Conservation (phyloP, 2,329 filamentous ascomycete genomes). For the Penicillium sp. region DNA sequence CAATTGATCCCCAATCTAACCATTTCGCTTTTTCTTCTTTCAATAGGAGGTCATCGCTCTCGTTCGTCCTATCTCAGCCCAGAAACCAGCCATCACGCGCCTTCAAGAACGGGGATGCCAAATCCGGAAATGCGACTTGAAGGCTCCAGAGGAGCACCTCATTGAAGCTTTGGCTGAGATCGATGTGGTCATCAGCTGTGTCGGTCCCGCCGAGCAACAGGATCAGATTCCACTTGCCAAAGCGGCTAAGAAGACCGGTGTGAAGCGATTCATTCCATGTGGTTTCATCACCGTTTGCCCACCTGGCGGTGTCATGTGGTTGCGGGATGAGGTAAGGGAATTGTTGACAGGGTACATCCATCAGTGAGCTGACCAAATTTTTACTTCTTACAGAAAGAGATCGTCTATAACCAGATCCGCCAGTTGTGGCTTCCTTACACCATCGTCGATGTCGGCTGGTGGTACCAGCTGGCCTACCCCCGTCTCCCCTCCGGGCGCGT, state of each 20-base stretch:
- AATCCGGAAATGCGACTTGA: conserved; percentile 45
- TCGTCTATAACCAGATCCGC: conserved; percentile 50
- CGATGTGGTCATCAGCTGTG: conserved; percentile 47
- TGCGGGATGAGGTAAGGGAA: conserved; percentile 39
- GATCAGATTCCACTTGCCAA: conserved; percentile 48
- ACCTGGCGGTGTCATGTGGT: conserved; percentile 44
- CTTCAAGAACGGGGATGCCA: conserved; percentile 45
- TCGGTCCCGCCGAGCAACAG: conserved; percentile 35
- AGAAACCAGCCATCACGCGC: conserved; percentile 44
- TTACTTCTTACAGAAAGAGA: conserved; percentile 46
- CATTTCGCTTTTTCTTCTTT: neutral
- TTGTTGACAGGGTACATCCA: conserved; percentile 1
- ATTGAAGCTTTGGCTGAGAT: conserved; percentile 42
- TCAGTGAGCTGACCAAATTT: conserved; percentile 7
- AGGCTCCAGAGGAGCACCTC: conserved; percentile 42
- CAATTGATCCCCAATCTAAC: conserved; percentile 2
- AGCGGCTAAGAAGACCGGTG: conserved; percentile 49
- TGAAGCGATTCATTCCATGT: conserved; percentile 53
- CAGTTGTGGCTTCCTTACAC: conserved; percentile 52
- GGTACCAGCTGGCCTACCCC: conserved; percentile 52
- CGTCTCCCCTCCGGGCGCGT: conserved; percentile 45
- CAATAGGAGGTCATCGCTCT: conserved; percentile 49
- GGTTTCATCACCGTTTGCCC: conserved; percentile 49
- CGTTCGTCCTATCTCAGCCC: conserved; percentile 46
- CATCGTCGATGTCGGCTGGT: conserved; percentile 57